phyloP scores from a whole-genome alignment of 2,329 filamentous ascomycete genomes.

The Elsinoe ampelina region DNA sequence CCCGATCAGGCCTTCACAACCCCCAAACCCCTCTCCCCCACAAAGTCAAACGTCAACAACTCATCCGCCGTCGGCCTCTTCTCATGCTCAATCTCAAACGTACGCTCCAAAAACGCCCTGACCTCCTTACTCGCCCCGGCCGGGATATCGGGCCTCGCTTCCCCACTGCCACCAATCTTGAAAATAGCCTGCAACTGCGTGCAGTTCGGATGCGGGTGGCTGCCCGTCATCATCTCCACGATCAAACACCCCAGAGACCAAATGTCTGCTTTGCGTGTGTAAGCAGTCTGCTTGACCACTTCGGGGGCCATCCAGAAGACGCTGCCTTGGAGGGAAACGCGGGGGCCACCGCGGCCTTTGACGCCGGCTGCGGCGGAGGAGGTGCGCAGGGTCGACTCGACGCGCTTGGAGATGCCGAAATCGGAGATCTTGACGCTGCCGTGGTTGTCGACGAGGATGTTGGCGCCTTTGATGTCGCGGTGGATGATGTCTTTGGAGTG shows the following conservation, averaged over 20 bases:
- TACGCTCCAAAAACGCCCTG: slow-evolving; percentile 70
- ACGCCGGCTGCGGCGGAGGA: not conserved
- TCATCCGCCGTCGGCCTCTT: slow-evolving; percentile 87
- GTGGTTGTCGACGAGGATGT: slow-evolving; percentile 98
- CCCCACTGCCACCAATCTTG: slow-evolving; percentile 62
- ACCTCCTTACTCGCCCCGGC: slow-evolving; percentile 79
- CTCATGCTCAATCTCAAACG: slow-evolving; percentile 93
- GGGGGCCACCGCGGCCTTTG: slow-evolving; percentile 44
- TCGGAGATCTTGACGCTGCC: slow-evolving; percentile 98
- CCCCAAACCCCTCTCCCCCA: slow-evolving; percentile 18
- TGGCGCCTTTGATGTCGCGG: slow-evolving; percentile 97
- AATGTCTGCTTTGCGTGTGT: slow-evolving; percentile 97
- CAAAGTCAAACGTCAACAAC: slow-evolving; percentile 70
- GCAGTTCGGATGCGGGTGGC: slow-evolving; percentile 92
- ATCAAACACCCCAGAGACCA: slow-evolving; percentile 96
- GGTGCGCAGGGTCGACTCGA: slow-evolving; percentile 69
- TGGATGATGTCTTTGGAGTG: slow-evolving; percentile 95
- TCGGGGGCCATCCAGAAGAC: slow-evolving; percentile 99
- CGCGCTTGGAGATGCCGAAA: slow-evolving; percentile 97
- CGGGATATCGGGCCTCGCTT: slow-evolving; percentile 67
- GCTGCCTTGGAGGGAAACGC: slow-evolving; percentile 81
- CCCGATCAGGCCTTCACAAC: slow-evolving; percentile 19
- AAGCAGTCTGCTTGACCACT: slow-evolving; percentile 94
- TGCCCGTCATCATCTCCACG: slow-evolving; percentile 98
- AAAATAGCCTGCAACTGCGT: slow-evolving; percentile 97